A percentile compares a stretch with the other conserved stretches of the same genome.
phyloP scores from a whole-genome alignment of 805 yeast genomes.

The Spathaspora arborariae region DNA sequence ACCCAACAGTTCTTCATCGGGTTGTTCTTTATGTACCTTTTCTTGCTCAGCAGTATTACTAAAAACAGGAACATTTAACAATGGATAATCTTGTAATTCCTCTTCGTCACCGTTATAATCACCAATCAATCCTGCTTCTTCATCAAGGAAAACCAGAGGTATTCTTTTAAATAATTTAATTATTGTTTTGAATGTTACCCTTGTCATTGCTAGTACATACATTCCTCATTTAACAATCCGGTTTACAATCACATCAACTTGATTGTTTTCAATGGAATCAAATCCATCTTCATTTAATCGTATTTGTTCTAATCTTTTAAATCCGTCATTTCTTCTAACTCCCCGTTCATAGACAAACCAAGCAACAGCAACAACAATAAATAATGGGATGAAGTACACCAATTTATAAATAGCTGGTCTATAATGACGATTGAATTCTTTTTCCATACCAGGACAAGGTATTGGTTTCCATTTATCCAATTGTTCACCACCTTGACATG shows the following conservation, averaged over 20 bases:
- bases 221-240: conserved; percentile 57
- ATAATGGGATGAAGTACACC: conserved; percentile 79
- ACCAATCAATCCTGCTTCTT: conserved; percentile 37
- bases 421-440: conserved; percentile 54
- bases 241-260: conserved; percentile 57
- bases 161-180: conserved; percentile 33
- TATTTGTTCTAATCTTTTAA: conserved; percentile 78
- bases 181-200: conserved; percentile 31
- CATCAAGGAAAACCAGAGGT: conserved; percentile 26
- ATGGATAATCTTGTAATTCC: conserved; percentile 18
- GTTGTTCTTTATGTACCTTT: neutral
- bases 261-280: conserved; percentile 59
- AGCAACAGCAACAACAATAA: conserved; percentile 52
- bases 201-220: conserved; percentile 55
- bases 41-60: neutral
- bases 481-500: conserved; percentile 77
- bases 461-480: conserved; percentile 61
- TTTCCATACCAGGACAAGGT: conserved; percentile 87
- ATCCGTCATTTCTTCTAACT: conserved; percentile 73
- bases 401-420: conserved; percentile 52
- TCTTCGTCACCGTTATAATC: conserved; percentile 23
- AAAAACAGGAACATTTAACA: conserved; percentile 4
- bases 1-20: neutral
- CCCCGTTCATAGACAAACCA: conserved; percentile 80
- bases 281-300: conserved; percentile 61